phyloP scores from a whole-genome alignment of 2,329 filamentous ascomycete species.

The Monilinia vaccinii-corymbosi region DNA sequence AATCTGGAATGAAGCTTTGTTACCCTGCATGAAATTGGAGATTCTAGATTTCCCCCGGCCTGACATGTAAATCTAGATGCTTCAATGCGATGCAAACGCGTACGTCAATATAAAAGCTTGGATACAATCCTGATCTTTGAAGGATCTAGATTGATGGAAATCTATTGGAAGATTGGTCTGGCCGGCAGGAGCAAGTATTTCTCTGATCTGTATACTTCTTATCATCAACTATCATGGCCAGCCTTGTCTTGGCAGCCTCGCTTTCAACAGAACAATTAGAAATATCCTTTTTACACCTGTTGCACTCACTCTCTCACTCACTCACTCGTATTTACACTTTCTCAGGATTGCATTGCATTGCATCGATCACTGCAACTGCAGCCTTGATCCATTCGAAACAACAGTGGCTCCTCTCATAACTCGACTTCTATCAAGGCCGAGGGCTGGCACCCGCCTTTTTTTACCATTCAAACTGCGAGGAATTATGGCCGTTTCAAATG shows the following conservation, averaged over 20 bases:
- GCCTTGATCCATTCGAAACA: not conserved
- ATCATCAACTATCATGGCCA: no score
- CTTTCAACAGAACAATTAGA: no score
- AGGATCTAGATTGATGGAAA: not conserved
- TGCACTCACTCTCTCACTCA: no score
- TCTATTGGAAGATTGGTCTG: not conserved
- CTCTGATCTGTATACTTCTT: no score
- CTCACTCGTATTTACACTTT: no score
- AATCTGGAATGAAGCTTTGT: not conserved
- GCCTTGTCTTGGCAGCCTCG: not conserved
- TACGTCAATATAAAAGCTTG: conserved; percentile 5
- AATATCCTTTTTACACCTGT: no score
- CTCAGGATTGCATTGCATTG: no score
- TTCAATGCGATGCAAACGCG: no score
- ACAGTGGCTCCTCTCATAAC: conserved; percentile 20
- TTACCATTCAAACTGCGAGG: conserved; percentile 7
- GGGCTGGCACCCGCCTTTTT: conserved; percentile 26
- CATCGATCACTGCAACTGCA: not conserved
- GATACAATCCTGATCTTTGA: conserved; percentile 7
- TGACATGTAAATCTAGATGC: not conserved
- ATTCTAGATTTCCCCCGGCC: not conserved
- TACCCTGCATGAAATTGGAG: not conserved
- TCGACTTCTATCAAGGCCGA: conserved; percentile 16
- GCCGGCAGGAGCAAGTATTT: not conserved
- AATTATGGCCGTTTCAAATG: conserved; percentile 17